Percentiles rank a stretch among this genome's conserved stretches.
These are phyloP conservation scores for Acacia concinna DNA, from an alignment of 331 rosid species.

Conservation along the genomic window DNA sequence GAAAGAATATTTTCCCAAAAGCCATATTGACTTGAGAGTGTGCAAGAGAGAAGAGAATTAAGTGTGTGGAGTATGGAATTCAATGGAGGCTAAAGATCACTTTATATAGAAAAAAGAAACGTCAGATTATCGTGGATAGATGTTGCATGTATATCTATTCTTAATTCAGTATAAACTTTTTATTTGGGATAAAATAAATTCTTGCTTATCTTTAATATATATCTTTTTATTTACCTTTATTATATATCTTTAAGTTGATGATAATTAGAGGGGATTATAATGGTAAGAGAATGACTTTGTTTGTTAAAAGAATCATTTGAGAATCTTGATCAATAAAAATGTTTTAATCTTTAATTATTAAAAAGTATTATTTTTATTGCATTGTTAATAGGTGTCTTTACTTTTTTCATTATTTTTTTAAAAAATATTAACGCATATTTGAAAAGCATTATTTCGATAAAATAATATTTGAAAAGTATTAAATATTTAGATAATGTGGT, in stretches of 20 bases:
- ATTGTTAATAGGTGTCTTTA: too few relatives aligned
- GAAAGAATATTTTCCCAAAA: not conserved
- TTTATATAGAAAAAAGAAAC: not conserved
- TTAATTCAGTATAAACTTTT: too few relatives aligned
- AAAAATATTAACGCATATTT: too few relatives aligned
- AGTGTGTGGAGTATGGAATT: not conserved
- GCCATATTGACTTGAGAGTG: not conserved
- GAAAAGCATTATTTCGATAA: too few relatives aligned
- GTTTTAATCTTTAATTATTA: not conserved
- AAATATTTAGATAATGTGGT: too few relatives aligned
- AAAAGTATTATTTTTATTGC: too few relatives aligned
- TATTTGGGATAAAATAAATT: not conserved
- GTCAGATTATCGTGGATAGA: not conserved
- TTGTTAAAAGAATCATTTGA: not conserved
- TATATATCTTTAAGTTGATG: too few relatives aligned
- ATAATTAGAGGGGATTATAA: not conserved
- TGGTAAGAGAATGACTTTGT: not conserved
- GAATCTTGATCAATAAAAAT: not conserved
- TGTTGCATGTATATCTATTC: not conserved
- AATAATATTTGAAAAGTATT: too few relatives aligned
- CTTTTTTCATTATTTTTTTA: too few relatives aligned
- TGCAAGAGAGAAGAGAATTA: not conserved
- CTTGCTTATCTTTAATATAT: not conserved
- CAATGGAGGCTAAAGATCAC: not conserved
- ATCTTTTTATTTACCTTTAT: too few relatives aligned